These are phyloP conservation scores for Hymenoscyphus salicellus DNA, from an alignment of 2,329 filamentous ascomycete species.

Conservation along the genomic window DNA sequence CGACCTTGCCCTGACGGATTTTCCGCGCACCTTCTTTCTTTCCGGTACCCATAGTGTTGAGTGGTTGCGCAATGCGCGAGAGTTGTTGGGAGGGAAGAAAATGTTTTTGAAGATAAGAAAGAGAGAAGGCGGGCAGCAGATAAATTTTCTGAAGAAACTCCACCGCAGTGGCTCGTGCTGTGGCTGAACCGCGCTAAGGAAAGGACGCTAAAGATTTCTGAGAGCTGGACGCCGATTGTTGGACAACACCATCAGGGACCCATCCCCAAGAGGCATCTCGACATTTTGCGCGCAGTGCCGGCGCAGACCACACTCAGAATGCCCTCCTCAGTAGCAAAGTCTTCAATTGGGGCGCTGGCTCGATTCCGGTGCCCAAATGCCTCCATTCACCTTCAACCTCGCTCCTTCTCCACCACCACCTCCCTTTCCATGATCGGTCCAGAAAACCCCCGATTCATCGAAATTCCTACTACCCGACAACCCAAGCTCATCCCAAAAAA, in stretches of 20 bases:
- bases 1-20: conserved; percentile 77
- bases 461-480: conserved; percentile 74
- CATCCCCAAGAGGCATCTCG: conserved; percentile 2
- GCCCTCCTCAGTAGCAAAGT: conserved; percentile 30
- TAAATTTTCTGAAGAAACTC: conserved; percentile 20
- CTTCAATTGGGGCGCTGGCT: conserved; percentile 33
- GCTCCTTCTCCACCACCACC: conserved; percentile 47
- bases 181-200: conserved; percentile 7
- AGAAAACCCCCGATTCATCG: conserved; percentile 84
- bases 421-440: conserved; percentile 60
- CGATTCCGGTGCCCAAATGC: conserved; percentile 34
- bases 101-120: conserved; percentile 2
- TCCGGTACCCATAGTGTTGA: conserved; percentile 69
- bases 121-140: conserved; percentile 15
- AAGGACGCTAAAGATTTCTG: conserved; percentile 23
- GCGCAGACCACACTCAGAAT: conserved; percentile 21
- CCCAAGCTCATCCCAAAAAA: conserved; percentile 42
- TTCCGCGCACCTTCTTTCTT: conserved; percentile 89
- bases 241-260: background rate
- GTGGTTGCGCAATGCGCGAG: conserved; percentile 21
- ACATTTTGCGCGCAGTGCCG: background rate
- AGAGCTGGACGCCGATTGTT: background rate
- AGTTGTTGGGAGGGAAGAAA: conserved; percentile 14
- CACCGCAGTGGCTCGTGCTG: conserved; percentile 25
- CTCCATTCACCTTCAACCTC: conserved; percentile 33